Evolutionary conservation across 148 eudicot species (phyloP), one percentile per base, ranked within the genome.

Genomic region (Arbutus unedo): DNA sequence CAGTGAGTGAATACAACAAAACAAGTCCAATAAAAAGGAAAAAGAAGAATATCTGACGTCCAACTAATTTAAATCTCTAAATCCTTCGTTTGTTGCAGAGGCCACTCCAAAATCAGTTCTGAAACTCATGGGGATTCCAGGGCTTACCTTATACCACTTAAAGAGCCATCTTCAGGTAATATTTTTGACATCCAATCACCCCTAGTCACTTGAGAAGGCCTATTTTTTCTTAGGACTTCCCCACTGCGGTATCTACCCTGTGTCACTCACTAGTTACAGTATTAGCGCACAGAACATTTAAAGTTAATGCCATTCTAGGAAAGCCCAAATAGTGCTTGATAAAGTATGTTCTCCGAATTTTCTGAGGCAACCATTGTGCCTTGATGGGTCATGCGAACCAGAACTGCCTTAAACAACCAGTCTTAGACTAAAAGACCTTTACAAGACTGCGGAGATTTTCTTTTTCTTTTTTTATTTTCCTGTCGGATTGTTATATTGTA

Each of bases 121-220:
- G 89, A 95, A 95, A 88, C 92, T 89, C 55, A 95, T 95, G 98
- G 98, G 97, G 62, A 91, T 95, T 84, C 98, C 91, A 43, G 98
- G 98, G 51, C 92, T 95, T 10, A 95, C 98, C 43, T 90, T 95
- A 79, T 95, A 95, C 89, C 98, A 95, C 86, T 89, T 95, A 60
- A 95, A 95, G 87, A 95, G 98, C 84, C 98, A 95, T 85, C 96
- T 95, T 84, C 98, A 95, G 97, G 98, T 95, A 76, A 70, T n/a
- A 79, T 80, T 47, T 54, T 49, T 49, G 47, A 3, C 76, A 66
- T 3, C 6, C 16, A 25, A 25, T 23, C 25, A 15, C 38, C 43
- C 25, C 5, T 38, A 53, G 25, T 19, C 57, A 25, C 25, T 9
- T 23, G 64, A 8, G 16, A 62, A 64, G 55, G 43, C 56, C 19